A percentile compares a stretch with the other conserved stretches of the same genome.
Conservation (phyloP, 805 yeast species). For the Myxozyma melibiosi region DNA sequence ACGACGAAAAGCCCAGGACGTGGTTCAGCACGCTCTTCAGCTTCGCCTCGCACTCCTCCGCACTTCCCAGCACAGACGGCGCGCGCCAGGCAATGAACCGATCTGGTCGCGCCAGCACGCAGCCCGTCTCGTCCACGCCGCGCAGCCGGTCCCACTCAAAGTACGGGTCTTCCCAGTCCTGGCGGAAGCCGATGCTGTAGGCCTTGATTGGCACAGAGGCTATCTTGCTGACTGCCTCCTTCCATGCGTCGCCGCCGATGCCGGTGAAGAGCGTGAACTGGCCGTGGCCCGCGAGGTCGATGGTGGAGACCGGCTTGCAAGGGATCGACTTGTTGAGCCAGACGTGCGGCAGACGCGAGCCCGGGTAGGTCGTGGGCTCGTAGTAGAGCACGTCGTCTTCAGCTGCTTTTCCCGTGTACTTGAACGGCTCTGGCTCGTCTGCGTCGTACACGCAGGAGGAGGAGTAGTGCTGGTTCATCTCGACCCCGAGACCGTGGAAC, state of each 20-base stretch:
- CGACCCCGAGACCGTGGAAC: slow-evolving; percentile 1
- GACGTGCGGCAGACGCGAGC: slow-evolving; percentile 1
- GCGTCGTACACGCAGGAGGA: not conserved
- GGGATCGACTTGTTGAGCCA: not conserved
- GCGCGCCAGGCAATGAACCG: not conserved
- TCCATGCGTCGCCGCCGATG: not conserved
- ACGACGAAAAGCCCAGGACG: not conserved
- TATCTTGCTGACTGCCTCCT: not conserved
- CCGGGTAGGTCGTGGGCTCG: slow-evolving; percentile 2
- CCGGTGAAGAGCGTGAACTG: not conserved
- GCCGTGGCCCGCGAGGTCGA: not conserved
- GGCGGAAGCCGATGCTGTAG: slow-evolving; percentile 2
- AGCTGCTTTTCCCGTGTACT: not conserved
- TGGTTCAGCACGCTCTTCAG: not conserved
- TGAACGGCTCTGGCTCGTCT: not conserved
- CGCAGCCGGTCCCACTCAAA: not conserved
- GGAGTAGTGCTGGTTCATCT: slow-evolving; percentile 1
- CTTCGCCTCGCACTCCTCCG: not conserved
- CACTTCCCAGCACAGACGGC: not conserved
- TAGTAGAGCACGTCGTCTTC: not conserved
- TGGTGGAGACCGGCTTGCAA: not conserved
- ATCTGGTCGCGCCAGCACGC: not conserved
- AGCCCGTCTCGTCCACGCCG: not conserved
- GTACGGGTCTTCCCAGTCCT: not conserved
- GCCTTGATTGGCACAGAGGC: not conserved